These are phyloP conservation scores for Hypocrella siamensis DNA, from an alignment of 2,329 filamentous ascomycete species.

Conservation along the genomic window DNA sequence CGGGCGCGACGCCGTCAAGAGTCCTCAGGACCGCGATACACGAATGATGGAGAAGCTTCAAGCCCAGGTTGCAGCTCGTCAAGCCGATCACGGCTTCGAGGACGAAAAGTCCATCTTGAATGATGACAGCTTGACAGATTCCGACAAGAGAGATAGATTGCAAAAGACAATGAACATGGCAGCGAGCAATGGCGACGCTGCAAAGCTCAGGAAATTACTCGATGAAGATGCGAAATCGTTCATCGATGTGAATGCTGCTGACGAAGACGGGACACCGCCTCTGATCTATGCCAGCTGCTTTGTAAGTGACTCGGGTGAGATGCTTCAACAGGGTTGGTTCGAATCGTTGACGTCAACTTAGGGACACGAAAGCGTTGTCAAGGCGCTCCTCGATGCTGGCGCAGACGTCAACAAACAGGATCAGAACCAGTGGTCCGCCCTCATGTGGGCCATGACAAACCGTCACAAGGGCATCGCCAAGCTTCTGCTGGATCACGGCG, in stretches of 20 bases:
- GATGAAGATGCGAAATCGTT: conserved; percentile 57
- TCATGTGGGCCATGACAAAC: conserved; percentile 99
- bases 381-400: conserved; percentile 68
- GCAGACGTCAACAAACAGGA: conserved; percentile 88
- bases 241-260: conserved; percentile 73
- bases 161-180: conserved; percentile 90
- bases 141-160: conserved; percentile 64
- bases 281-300: conserved; percentile 98
- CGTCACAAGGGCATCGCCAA: conserved; percentile 93
- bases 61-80: conserved; percentile 73
- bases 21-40: conserved; percentile 60
- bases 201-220: conserved; percentile 63
- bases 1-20: conserved; percentile 40
- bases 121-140: conserved; percentile 56
- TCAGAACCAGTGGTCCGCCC: conserved; percentile 87
- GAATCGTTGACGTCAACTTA: conserved; percentile 18
- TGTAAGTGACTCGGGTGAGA: conserved; percentile 41
- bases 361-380: conserved; percentile 82
- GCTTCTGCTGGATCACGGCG: conserved; percentile 77
- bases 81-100: conserved; percentile 54
- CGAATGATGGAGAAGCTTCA: conserved; percentile 92
- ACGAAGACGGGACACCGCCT: conserved; percentile 91
- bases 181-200: conserved; percentile 86
- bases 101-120: conserved; percentile 67
- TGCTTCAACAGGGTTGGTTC: too few species aligned